These are phyloP conservation scores for Ambrosia trifida DNA, from an alignment of 129 eudicot species.

Conservation along the genomic window DNA sequence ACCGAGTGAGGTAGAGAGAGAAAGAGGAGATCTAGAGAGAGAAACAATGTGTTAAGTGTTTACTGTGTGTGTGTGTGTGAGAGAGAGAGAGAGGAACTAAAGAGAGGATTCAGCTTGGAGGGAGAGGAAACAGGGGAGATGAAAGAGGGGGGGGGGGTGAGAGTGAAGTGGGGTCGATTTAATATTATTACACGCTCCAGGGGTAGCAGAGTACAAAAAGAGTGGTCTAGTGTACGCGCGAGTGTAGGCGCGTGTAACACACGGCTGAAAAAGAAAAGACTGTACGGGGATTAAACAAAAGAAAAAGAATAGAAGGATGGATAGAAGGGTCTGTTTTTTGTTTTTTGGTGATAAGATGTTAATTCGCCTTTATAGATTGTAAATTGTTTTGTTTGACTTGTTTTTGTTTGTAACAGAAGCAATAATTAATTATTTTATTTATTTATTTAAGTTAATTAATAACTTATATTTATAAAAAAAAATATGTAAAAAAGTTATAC, in stretches of 20 bases:
- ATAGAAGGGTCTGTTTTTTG: constrained; percentile 32
- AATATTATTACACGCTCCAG: constrained; percentile 36
- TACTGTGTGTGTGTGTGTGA: constrained; percentile 21
- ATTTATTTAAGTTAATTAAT: neutral
- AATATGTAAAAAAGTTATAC: too few relatives aligned
- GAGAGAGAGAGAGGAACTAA: constrained; percentile 28
- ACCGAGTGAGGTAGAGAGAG: constrained; percentile 23
- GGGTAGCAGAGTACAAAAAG: constrained; percentile 20
- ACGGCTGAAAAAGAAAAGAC: constrained; percentile 12
- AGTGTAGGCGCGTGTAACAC: constrained; percentile 15
- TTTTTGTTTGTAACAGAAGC: constrained; percentile 17
- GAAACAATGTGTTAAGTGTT: constrained; percentile 21
- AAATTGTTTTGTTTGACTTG: constrained; percentile 23
- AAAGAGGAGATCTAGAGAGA: constrained; percentile 30
- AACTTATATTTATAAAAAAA: too few relatives aligned
- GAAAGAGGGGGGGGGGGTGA: constrained; percentile 21
- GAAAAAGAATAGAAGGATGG: constrained; percentile 24
- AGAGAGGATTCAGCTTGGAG: constrained; percentile 23
- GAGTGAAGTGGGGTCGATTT: constrained; percentile 36
- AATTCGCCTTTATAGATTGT: constrained; percentile 20
- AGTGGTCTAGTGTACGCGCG: constrained; percentile 26
- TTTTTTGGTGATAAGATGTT: constrained; percentile 33
- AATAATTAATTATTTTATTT: neutral
- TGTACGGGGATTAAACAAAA: neutral
- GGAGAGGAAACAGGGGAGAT: constrained; percentile 35